Conservation (phyloP, 1,284 basidiomycete genomes). For the Malassezia japonica region DNA sequence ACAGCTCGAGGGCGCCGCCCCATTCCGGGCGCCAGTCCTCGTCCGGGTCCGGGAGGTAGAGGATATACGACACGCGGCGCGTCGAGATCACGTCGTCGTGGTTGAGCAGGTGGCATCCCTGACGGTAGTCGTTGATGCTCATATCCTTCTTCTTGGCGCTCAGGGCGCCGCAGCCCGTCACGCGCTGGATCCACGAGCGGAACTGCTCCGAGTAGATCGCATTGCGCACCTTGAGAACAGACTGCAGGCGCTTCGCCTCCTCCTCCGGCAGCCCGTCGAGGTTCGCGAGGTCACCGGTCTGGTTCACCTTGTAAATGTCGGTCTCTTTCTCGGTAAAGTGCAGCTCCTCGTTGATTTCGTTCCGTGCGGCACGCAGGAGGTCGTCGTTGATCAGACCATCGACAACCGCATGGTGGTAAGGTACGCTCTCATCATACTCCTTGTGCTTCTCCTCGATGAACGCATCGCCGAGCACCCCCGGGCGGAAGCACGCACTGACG, state of each 20-base stretch:
- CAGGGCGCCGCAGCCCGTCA: slow-evolving; percentile 87
- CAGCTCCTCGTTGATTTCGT: slow-evolving; percentile 71
- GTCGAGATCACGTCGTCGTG: slow-evolving; percentile 81
- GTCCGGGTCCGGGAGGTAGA: slow-evolving; percentile 83
- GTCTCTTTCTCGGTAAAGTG: slow-evolving; percentile 95
- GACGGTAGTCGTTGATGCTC: slow-evolving; percentile 82
- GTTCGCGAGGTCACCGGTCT: slow-evolving; percentile 93
- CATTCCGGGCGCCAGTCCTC: slow-evolving; percentile 63
- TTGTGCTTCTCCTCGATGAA: slow-evolving; percentile 20
- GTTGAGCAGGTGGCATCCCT: slow-evolving; percentile 69
- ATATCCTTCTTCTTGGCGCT: slow-evolving; percentile 88
- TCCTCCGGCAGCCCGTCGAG: slow-evolving; percentile 61
- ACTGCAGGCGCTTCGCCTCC: slow-evolving; percentile 36
- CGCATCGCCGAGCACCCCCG: slow-evolving; percentile 20
- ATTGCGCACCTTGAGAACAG: slow-evolving; percentile 65
- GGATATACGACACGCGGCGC: slow-evolving; percentile 88
- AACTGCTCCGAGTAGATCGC: slow-evolving; percentile 82
- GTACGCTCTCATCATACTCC: slow-evolving; percentile 49
- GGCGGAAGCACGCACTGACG: slow-evolving; percentile 22
- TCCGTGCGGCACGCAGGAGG: slow-evolving; percentile 64
- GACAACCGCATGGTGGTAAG: slow-evolving; percentile 76
- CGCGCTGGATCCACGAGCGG: slow-evolving; percentile 69
- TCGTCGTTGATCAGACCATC: slow-evolving; percentile 75
- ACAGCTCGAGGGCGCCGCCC: slow-evolving; percentile 93
- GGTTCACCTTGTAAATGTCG: slow-evolving; percentile 95